Percentiles rank a stretch among this genome's conserved stretches.
Evolutionary conservation across 129 eudicot genomes (phyloP).

Genomic region (Escallonia rubra): DNA sequence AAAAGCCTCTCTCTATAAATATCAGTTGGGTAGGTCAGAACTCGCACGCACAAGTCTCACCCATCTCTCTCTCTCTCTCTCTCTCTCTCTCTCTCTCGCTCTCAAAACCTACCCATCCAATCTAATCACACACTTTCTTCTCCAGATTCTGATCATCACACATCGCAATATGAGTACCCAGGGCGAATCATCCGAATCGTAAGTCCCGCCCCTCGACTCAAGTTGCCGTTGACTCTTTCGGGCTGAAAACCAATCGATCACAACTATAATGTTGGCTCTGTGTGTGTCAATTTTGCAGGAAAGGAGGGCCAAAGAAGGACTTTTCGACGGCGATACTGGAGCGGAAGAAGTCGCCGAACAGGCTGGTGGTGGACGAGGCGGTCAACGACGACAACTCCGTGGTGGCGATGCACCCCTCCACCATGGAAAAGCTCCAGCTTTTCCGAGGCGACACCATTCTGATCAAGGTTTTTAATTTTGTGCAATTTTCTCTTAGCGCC

Average conservation of each 20-base stretch:
- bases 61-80: too few relatives aligned
- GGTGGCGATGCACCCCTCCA: constrained; percentile 58
- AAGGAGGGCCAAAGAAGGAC: constrained; percentile 56
- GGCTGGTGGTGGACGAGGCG: constrained; percentile 70
- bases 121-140: too few relatives aligned
- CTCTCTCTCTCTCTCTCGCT: too few relatives aligned
- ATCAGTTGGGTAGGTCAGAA: too few relatives aligned
- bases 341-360: constrained; percentile 65
- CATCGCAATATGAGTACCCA: constrained; percentile 31
- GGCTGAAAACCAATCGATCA: not conserved
- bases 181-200: constrained; percentile 57
- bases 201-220: constrained; percentile 9
- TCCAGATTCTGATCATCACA: too few relatives aligned
- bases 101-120: too few relatives aligned
- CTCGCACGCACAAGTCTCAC: too few relatives aligned
- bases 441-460: constrained; percentile 69
- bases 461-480: constrained; percentile 39
- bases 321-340: constrained; percentile 71
- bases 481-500: too few relatives aligned
- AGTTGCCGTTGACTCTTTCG: too few relatives aligned
- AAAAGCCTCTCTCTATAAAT: too few relatives aligned
- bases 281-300: constrained; percentile 29
- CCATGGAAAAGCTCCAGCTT: constrained; percentile 73
- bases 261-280: not conserved
- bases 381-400: constrained; percentile 69